A percentile compares a stretch with the other conserved stretches of the same genome.
Conservation (phyloP, 352 stramenopile genomes). For the Phytophthora ramorum region DNA sequence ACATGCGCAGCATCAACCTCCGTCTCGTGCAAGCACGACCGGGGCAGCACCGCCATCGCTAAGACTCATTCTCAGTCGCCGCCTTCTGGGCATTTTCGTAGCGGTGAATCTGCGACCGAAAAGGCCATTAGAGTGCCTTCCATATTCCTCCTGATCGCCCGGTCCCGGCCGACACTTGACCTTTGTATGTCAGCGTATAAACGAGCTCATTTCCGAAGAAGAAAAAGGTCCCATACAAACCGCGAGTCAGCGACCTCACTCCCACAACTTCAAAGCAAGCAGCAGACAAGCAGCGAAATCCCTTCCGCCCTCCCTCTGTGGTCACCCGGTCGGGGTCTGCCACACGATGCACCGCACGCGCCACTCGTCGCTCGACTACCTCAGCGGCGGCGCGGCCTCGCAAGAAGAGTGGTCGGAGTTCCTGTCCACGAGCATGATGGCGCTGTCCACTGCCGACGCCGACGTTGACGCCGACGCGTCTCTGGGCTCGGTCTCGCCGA, state of each 20-base stretch:
- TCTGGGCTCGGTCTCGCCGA: slow-evolving; percentile 18
- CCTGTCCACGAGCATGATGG: slow-evolving; percentile 70
- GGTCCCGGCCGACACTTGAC: slow-evolving; percentile 19
- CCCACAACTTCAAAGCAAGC: slow-evolving; percentile 47
- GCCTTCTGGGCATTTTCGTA: slow-evolving; percentile 20
- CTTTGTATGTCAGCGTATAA: slow-evolving; percentile 31
- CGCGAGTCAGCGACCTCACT: slow-evolving; percentile 37
- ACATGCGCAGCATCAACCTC: too few species aligned
- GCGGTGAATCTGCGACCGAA: slow-evolving; percentile 7
- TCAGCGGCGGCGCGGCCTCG: slow-evolving; percentile 35
- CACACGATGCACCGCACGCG: slow-evolving; percentile 58
- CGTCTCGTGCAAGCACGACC: neutral
- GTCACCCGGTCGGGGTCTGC: slow-evolving; percentile 25
- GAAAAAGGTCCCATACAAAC: slow-evolving; percentile 35
- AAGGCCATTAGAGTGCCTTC: slow-evolving; percentile 21
- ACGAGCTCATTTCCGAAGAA: slow-evolving; percentile 23
- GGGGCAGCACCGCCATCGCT: too few species aligned
- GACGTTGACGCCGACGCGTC: slow-evolving; percentile 33
- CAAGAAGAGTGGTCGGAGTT: slow-evolving; percentile 72
- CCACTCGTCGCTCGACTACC: slow-evolving; percentile 69
- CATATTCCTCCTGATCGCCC: slow-evolving; percentile 25
- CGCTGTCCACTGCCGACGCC: slow-evolving; percentile 46
- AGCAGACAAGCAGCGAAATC: slow-evolving; percentile 15
- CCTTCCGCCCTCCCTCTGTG: slow-evolving; percentile 6
- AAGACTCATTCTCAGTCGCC: too few species aligned